A percentile compares a stretch with the other conserved stretches of the same genome.
Evolutionary conservation across 2,329 filamentous ascomycete species (phyloP).

Genomic region (Podosphaera xanthii): DNA sequence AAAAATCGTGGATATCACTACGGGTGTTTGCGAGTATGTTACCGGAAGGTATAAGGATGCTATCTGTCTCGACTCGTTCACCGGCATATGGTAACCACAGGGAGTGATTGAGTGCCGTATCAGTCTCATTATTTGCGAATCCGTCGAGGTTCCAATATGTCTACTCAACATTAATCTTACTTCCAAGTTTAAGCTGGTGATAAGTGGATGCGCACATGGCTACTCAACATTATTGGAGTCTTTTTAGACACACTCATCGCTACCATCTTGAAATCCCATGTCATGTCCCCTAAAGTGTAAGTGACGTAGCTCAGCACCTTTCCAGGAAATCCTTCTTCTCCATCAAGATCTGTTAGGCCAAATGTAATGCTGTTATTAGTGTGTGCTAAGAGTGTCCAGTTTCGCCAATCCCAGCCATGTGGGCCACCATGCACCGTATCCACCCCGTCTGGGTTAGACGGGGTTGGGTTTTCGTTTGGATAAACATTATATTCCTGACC

Average conservation of each 20-base stretch:
- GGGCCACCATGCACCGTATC: conserved; percentile 48
- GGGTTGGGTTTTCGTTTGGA: conserved; percentile 39
- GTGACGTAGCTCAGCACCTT: conserved; percentile 53
- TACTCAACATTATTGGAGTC: conserved; percentile 64
- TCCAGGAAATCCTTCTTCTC: conserved; percentile 56
- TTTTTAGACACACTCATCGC: conserved; percentile 48
- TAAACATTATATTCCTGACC: conserved; percentile 33
- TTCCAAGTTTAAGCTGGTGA: neutral
- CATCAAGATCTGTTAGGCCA: conserved; percentile 47
- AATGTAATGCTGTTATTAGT: conserved; percentile 47
- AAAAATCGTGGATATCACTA: conserved; percentile 58
- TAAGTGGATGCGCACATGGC: conserved; percentile 20
- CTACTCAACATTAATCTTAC: conserved; percentile 18
- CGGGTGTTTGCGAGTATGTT: conserved; percentile 46
- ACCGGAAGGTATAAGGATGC: conserved; percentile 52
- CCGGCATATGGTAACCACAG: conserved; percentile 51
- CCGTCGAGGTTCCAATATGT: conserved; percentile 71
- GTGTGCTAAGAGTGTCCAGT: conserved; percentile 54
- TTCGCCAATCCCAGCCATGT: conserved; percentile 54
- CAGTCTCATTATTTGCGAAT: conserved; percentile 49
- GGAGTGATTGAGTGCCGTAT: conserved; percentile 44
- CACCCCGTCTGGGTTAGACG: conserved; percentile 26
- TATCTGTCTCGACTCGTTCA: conserved; percentile 43
- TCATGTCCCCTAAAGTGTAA: conserved; percentile 41
- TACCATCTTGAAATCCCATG: conserved; percentile 52